A percentile compares a stretch with the other conserved stretches of the same genome.
phyloP scores from a whole-genome alignment of 345 rosid species.

The Eucalyptus leucophloia region DNA sequence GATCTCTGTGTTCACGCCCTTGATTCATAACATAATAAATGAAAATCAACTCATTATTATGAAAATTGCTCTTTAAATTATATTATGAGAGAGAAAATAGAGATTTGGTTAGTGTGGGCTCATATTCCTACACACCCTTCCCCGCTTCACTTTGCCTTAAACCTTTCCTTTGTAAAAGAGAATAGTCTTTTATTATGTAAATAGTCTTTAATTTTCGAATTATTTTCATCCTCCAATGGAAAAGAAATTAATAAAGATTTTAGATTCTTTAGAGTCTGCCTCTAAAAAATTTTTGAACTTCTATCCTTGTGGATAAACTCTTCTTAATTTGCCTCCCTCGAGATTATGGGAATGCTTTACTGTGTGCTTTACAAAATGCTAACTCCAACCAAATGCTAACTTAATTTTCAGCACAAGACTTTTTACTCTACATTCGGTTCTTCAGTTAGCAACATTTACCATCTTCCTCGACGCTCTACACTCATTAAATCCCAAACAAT shows the following conservation, averaged over 20 bases:
- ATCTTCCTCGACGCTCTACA: background rate
- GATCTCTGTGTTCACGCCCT: background rate
- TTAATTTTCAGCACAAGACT: background rate
- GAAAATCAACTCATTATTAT: background rate
- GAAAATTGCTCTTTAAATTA: background rate
- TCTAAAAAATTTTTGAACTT: background rate
- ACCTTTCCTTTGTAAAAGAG: background rate
- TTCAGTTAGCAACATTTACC: background rate
- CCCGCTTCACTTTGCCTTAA: background rate
- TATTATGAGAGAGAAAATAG: background rate
- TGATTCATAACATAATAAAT: background rate
- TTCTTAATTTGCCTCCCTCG: background rate
- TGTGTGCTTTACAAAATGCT: background rate
- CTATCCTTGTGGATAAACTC: background rate
- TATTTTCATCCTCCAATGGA: background rate
- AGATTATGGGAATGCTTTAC: background rate
- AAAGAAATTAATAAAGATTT: background rate
- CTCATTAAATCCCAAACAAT: background rate
- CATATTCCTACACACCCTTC: background rate
- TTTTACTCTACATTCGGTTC: background rate
- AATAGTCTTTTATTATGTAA: background rate
- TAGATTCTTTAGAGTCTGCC: background rate
- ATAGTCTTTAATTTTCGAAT: background rate
- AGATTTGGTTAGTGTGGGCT: background rate
- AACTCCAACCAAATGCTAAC: background rate